Evolutionary conservation across 2,329 filamentous ascomycete genomes (phyloP).

Genomic region (Talaromyces sp.): DNA sequence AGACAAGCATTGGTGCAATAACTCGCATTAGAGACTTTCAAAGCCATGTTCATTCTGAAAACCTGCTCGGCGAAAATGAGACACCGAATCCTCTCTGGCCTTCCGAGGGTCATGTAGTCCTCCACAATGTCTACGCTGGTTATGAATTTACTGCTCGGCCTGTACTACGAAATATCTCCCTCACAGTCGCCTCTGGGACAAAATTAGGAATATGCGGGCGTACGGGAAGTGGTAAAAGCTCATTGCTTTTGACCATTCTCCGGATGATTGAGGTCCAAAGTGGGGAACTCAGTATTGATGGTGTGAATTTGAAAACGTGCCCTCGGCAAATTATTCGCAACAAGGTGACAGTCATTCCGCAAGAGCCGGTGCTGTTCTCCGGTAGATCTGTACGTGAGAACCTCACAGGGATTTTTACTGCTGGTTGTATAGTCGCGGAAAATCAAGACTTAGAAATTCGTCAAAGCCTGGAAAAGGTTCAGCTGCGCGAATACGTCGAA

Average conservation of each 20-base stretch:
- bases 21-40: slow-evolving; percentile 52
- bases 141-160: background rate
- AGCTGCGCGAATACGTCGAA: background rate
- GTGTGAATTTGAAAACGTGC: slow-evolving; percentile 14
- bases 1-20: slow-evolving; percentile 57
- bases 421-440: too few species aligned
- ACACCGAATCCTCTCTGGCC: background rate
- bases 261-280: slow-evolving; percentile 40
- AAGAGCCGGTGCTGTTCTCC: slow-evolving; percentile 41
- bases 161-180: slow-evolving; percentile 23
- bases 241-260: slow-evolving; percentile 41
- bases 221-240: slow-evolving; percentile 38
- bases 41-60: slow-evolving; percentile 40
- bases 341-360: slow-evolving; percentile 42
- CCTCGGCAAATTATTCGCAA: slow-evolving; percentile 40
- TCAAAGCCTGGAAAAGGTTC: slow-evolving; percentile 7
- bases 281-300: slow-evolving; percentile 43
- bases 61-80: slow-evolving; percentile 24
- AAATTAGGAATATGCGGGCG: slow-evolving; percentile 40
- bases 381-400: slow-evolving; percentile 34
- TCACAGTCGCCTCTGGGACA: slow-evolving; percentile 42
- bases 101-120: background rate
- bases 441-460: background rate
- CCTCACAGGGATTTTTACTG: slow-evolving; percentile 35
- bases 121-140: slow-evolving; percentile 3